phyloP scores from a whole-genome alignment of 2,329 filamentous ascomycete species.

The Calonectria naviculata region DNA sequence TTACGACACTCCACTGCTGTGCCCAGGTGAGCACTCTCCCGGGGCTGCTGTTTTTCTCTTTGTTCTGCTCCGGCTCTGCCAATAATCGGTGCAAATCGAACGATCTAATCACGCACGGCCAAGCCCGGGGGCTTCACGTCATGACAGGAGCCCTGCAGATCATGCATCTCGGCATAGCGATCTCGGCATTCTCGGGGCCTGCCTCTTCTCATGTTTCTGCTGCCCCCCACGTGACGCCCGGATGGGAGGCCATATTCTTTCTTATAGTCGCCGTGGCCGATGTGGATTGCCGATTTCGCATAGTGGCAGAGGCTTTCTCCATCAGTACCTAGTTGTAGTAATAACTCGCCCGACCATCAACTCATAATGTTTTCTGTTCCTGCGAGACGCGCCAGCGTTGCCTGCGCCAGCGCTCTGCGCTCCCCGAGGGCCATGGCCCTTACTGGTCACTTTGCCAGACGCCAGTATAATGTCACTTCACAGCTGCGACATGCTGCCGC shows the following conservation, averaged over 20 bases:
- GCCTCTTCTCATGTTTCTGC: background rate
- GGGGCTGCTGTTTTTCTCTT: background rate
- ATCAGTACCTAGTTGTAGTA: slow-evolving; percentile 14
- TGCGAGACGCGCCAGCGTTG: slow-evolving; percentile 10
- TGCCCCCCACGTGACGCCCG: background rate
- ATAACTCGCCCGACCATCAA: slow-evolving; percentile 3
- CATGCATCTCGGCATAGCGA: slow-evolving; percentile 19
- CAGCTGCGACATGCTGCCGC: background rate
- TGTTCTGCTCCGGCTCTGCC: slow-evolving; percentile 1
- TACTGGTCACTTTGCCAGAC: slow-evolving; percentile 1
- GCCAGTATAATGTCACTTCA: slow-evolving; percentile 13
- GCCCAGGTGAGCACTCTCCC: slow-evolving; percentile 1
- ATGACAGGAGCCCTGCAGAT: slow-evolving; percentile 11
- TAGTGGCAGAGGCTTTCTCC: slow-evolving; percentile 3
- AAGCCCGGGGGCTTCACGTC: slow-evolving; percentile 17
- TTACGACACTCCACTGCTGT: slow-evolving; percentile 10
- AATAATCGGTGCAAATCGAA: slow-evolving; percentile 9
- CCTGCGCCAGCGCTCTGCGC: slow-evolving; percentile 1
- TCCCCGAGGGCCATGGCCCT: slow-evolving; percentile 6
- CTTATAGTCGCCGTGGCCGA: slow-evolving; percentile 6
- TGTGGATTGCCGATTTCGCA: background rate
- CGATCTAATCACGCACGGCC: slow-evolving; percentile 16
- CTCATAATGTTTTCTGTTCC: slow-evolving; percentile 15
- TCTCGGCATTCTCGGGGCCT: slow-evolving; percentile 13
- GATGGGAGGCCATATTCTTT: slow-evolving; percentile 1